phyloP scores from a whole-genome alignment of 768 basidiomycete species.

The Russula foetens region DNA sequence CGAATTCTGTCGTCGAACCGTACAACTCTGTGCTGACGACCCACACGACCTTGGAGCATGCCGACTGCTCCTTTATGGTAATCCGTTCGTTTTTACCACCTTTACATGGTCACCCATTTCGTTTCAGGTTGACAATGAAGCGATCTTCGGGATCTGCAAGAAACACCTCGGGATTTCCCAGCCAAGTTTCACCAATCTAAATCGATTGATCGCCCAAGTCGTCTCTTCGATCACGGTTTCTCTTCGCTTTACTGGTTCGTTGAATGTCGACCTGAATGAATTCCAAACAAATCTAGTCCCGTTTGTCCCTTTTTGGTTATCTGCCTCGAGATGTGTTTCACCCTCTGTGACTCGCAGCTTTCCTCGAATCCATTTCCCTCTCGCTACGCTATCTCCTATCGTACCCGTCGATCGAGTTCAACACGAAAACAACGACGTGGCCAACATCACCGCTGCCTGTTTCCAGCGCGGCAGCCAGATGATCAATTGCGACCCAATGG shows the following conservation, averaged over 20 bases:
- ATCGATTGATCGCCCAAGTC: slow-evolving; percentile 60
- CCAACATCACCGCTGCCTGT: slow-evolving; percentile 19
- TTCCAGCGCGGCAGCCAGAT: slow-evolving; percentile 33
- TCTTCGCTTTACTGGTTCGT: slow-evolving; percentile 54
- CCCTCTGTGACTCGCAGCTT: slow-evolving; percentile 29
- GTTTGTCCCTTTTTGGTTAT: slow-evolving; percentile 26
- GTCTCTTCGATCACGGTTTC: slow-evolving; percentile 38
- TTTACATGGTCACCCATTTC: neutral
- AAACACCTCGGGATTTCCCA: slow-evolving; percentile 46
- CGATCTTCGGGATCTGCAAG: slow-evolving; percentile 57
- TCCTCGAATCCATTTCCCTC: slow-evolving; percentile 61
- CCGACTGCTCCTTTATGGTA: slow-evolving; percentile 41
- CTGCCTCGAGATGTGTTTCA: neutral
- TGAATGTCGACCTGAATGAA: slow-evolving; percentile 48
- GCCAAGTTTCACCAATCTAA: slow-evolving; percentile 55
- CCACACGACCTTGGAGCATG: slow-evolving; percentile 98
- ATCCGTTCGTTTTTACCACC: neutral
- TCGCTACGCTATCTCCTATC: slow-evolving; percentile 58
- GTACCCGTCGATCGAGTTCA: slow-evolving; percentile 52
- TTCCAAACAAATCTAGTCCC: slow-evolving; percentile 43
- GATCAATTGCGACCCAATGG: slow-evolving; percentile 72
- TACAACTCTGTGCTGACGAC: slow-evolving; percentile 98
- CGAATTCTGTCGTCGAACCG: slow-evolving; percentile 96
- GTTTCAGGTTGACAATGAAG: slow-evolving; percentile 47
- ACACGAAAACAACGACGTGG: slow-evolving; percentile 61